A percentile compares a stretch with the other conserved stretches of the same genome.
Conservation (phyloP, 371 early-diverging fungal genomes). For the Mortierella sp. region DNA sequence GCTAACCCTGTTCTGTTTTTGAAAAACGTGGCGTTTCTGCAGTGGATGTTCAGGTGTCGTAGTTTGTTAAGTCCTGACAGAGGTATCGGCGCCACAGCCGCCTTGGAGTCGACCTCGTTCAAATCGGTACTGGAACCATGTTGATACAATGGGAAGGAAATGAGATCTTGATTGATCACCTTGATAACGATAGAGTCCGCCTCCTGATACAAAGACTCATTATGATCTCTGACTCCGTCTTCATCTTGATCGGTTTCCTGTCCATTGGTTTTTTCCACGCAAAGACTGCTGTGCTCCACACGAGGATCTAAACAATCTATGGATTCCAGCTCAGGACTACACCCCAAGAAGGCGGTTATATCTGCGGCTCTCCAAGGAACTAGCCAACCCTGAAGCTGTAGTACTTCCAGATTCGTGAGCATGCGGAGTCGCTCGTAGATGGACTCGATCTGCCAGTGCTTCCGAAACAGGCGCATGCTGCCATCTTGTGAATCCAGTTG, state of each 20-base stretch:
- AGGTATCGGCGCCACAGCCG: neutral
- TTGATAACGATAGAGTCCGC: too few relatives aligned
- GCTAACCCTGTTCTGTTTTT: neutral
- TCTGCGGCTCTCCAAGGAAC: conserved; percentile 26
- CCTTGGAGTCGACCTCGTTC: neutral
- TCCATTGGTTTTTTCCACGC: neutral
- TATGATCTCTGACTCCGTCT: too few relatives aligned
- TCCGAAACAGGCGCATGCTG: conserved; percentile 13
- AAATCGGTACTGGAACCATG: too few relatives aligned
- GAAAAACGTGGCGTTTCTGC: neutral
- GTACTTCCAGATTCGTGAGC: conserved; percentile 11
- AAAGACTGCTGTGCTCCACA: too few relatives aligned
- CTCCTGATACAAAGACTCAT: too few relatives aligned
- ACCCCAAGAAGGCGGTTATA: conserved; percentile 10
- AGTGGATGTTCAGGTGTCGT: conserved; percentile 3
- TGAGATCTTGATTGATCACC: too few relatives aligned
- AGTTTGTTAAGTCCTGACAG: neutral
- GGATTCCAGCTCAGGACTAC: neutral
- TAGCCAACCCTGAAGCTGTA: conserved; percentile 20
- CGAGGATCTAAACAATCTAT: neutral
- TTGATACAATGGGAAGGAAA: too few relatives aligned
- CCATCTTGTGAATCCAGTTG: neutral
- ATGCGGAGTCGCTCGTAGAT: conserved; percentile 20
- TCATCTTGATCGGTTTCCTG: too few relatives aligned
- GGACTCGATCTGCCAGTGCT: conserved; percentile 12